A percentile compares a stretch with the other conserved stretches of the same genome.
Conservation (phyloP, 1,139 yeast species). For the Magnusiomyces fungicola region DNA sequence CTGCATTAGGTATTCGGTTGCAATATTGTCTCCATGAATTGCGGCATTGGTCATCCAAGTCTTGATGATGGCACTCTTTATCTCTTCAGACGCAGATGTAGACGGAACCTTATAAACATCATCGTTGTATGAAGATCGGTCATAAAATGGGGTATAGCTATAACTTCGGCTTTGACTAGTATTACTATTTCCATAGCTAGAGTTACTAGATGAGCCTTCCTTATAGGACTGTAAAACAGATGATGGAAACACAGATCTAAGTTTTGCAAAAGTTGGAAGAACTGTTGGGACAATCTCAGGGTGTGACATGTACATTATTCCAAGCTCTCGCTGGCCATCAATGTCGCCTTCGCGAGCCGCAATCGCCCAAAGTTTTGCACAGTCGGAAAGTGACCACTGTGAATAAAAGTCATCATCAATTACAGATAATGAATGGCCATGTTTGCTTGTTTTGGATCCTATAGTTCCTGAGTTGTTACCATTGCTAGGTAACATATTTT, state of each 20-base stretch:
- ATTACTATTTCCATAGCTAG: neutral
- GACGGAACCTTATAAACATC: conserved; percentile 28
- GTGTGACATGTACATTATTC: conserved; percentile 30
- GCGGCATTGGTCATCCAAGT: conserved; percentile 32
- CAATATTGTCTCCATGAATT: conserved; percentile 28
- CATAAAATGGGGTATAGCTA: neutral
- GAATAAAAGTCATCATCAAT: conserved; percentile 18
- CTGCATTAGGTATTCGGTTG: conserved; percentile 28
- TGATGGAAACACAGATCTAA: conserved; percentile 24
- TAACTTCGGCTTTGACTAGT: neutral
- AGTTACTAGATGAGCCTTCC: neutral
- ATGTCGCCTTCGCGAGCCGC: conserved; percentile 30
- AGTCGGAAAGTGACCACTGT: conserved; percentile 25
- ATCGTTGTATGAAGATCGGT: conserved; percentile 15
- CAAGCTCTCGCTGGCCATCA: conserved; percentile 29
- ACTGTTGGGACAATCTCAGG: conserved; percentile 26
- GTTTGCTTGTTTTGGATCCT: conserved; percentile 8
- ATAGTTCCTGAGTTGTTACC: neutral
- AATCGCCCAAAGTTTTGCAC: conserved; percentile 28
- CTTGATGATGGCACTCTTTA: conserved; percentile 29
- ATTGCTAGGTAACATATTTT: conserved; percentile 12
- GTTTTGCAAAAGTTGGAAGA: conserved; percentile 25
- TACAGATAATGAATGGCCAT: neutral
- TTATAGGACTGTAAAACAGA: conserved; percentile 11
- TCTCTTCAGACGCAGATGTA: conserved; percentile 26